Conservation (phyloP, 2,329 filamentous ascomycete genomes). For the Diaporthe longicolla region DNA sequence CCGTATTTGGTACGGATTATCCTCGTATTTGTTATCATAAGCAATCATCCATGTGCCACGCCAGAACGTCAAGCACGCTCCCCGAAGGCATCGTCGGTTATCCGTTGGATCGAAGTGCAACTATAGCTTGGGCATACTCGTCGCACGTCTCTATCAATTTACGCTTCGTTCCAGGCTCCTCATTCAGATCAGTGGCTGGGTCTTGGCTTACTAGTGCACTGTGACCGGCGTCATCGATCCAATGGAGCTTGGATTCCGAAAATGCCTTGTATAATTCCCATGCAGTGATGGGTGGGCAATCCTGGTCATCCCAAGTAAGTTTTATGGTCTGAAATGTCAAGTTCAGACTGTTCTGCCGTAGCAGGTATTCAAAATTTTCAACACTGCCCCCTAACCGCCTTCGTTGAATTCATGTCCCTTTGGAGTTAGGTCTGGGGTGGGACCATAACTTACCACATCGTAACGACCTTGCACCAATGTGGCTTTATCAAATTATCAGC, state of each 20-base stretch:
- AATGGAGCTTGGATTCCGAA: conserved; percentile 25
- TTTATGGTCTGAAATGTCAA: background rate
- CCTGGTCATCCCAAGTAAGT: background rate
- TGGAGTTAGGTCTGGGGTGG: background rate
- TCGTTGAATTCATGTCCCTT: too few species aligned
- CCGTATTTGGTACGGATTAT: background rate
- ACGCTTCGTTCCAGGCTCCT: conserved; percentile 27
- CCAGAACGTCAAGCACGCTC: background rate
- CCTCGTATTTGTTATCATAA: background rate
- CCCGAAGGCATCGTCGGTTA: background rate
- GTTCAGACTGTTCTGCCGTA: background rate
- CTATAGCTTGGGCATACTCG: background rate
- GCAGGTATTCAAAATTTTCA: too few species aligned
- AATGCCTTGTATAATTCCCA: conserved; percentile 18
- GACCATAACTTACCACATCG: conserved; percentile 14
- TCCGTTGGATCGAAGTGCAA: rapidly evolving
- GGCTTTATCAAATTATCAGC: background rate
- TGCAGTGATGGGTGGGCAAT: conserved; percentile 17
- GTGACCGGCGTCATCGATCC: conserved; percentile 18
- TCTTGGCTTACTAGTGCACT: conserved; percentile 2
- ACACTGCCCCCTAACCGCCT: background rate
- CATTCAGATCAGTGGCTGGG: background rate
- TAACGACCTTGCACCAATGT: conserved; percentile 14
- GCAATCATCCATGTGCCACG: background rate
- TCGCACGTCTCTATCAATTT: conserved; percentile 9